phyloP scores from a whole-genome alignment of 441 rosid species.

The Adansonia grandidieri region DNA sequence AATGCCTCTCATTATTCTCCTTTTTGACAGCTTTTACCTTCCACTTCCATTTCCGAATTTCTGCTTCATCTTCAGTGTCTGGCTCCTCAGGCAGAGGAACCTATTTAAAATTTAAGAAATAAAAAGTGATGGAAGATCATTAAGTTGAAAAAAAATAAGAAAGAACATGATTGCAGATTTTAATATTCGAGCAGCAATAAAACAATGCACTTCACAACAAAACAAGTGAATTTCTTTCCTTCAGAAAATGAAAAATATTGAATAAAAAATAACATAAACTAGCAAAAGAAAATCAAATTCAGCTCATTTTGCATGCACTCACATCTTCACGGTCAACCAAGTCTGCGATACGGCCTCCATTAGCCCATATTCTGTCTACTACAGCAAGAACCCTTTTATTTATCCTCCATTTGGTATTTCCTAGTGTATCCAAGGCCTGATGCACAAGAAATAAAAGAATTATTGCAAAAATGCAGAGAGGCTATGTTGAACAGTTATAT shows the following conservation, averaged over 20 bases:
- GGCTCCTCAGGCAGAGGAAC: conserved; percentile 78
- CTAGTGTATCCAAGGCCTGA: conserved; percentile 94
- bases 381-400: conserved; percentile 80
- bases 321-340: conserved; percentile 95
- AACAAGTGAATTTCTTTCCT: not conserved
- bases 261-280: not conserved
- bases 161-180: not conserved
- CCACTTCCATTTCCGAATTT: conserved; percentile 84
- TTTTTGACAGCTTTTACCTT: conserved; percentile 62
- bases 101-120: conserved; percentile 42
- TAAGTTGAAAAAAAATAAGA: not conserved
- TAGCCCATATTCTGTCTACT: conserved; percentile 92
- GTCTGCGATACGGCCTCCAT: conserved; percentile 79
- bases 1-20: conserved; percentile 86
- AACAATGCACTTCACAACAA: conserved; percentile 8
- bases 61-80: conserved; percentile 66
- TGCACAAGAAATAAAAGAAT: conserved; percentile 33
- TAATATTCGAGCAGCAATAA: not conserved
- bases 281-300: conserved; percentile 19
- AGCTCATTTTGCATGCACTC: conserved; percentile 33
- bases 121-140: conserved; percentile 13
- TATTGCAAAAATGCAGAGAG: conserved; percentile 26
- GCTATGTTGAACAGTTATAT: conserved; percentile 5
- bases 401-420: conserved; percentile 94
- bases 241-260: not conserved